These are phyloP conservation scores for Durio zibethinus DNA, from an alignment of 345 rosid genomes.

Conservation along the genomic window DNA sequence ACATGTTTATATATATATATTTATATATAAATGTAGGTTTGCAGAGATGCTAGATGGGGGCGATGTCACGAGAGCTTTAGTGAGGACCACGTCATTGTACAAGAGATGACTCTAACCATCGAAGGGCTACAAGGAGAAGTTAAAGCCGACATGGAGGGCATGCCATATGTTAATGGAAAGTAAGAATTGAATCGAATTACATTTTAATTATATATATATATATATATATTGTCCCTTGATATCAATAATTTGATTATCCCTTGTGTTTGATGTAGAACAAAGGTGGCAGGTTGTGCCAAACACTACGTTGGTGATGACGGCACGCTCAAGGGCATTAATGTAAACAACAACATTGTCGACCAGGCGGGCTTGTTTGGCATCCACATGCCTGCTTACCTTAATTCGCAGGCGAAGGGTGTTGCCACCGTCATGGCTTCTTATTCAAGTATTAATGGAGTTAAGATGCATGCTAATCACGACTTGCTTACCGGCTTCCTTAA, in stretches of 20 bases:
- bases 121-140: conserved; percentile 37
- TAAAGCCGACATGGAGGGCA: conserved; percentile 19
- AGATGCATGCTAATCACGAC: conserved; percentile 37
- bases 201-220: background rate
- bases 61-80: conserved; percentile 46
- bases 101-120: conserved; percentile 28
- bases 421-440: conserved; percentile 44
- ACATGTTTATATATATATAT: background rate
- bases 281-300: conserved; percentile 38
- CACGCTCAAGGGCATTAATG: conserved; percentile 30
- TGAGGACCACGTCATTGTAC: conserved; percentile 35
- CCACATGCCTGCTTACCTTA: conserved; percentile 37
- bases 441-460: conserved; percentile 41
- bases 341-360: conserved; percentile 30
- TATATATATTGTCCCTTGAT: background rate
- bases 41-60: conserved; percentile 50
- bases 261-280: conserved; percentile 18
- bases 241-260: background rate
- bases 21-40: conserved; percentile 24
- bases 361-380: conserved; percentile 13
- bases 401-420: conserved; percentile 25
- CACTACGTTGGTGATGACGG: conserved; percentile 43
- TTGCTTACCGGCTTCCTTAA: conserved; percentile 36
- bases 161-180: conserved; percentile 34
- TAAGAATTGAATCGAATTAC: background rate